phyloP scores from a whole-genome alignment of 805 yeast genomes.

The Monosporozyma yasuniensis region DNA sequence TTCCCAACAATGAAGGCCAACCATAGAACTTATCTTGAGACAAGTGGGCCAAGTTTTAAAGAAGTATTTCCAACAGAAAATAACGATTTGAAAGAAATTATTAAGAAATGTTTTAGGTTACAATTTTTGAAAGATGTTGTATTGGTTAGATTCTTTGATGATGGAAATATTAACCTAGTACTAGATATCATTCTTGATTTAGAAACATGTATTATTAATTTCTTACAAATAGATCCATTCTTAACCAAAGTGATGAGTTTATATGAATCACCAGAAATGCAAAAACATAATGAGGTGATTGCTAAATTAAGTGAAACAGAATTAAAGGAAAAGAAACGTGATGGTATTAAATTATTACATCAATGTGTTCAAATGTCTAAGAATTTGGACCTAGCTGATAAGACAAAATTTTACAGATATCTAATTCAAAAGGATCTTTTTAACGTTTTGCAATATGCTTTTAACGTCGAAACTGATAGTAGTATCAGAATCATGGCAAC shows the following conservation, averaged over 20 bases:
- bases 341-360: constrained; percentile 70
- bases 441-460: constrained; percentile 61
- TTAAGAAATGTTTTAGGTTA: constrained; percentile 66
- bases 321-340: constrained; percentile 37
- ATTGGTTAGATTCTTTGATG: constrained; percentile 73
- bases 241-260: constrained; percentile 50
- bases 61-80: constrained; percentile 60
- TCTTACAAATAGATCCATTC: constrained; percentile 34
- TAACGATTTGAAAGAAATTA: constrained; percentile 41
- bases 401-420: constrained; percentile 53
- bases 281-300: neutral
- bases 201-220: constrained; percentile 28
- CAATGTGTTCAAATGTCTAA: constrained; percentile 75
- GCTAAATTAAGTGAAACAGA: constrained; percentile 7
- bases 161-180: constrained; percentile 59
- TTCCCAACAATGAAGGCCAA: constrained; percentile 74
- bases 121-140: constrained; percentile 84
- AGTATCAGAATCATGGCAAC: constrained; percentile 59
- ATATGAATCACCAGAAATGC: constrained; percentile 32
- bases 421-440: constrained; percentile 64
- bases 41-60: constrained; percentile 44
- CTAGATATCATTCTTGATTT: constrained; percentile 33
- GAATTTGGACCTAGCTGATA: constrained; percentile 52
- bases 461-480: constrained; percentile 38
- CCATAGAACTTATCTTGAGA: constrained; percentile 58